phyloP scores from a whole-genome alignment of 2,329 filamentous ascomycete genomes.

The Verticillium nonalfalfae region DNA sequence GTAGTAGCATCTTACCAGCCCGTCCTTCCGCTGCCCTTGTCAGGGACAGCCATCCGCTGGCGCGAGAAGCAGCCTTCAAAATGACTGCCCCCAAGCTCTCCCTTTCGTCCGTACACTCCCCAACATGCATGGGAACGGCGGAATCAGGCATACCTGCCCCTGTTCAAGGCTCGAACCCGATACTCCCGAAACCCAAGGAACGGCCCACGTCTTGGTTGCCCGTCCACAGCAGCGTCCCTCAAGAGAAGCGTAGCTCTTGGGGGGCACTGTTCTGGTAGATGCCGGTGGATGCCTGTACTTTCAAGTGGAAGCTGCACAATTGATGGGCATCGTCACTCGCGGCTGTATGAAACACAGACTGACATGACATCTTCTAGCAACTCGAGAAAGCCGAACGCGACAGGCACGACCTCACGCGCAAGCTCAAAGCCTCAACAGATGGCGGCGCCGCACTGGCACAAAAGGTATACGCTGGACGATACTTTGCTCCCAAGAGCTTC shows the following conservation, averaged over 20 bases:
- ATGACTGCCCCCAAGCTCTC: not conserved
- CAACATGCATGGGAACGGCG: not conserved
- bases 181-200: not conserved
- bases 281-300: not conserved
- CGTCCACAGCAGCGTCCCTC: not conserved
- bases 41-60: conserved; percentile 2
- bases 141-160: not conserved
- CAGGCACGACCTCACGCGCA: conserved; percentile 47
- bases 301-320: not conserved
- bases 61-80: not conserved
- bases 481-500: too few relatives aligned
- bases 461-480: conserved; percentile 34
- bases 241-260: not conserved
- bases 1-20: not conserved
- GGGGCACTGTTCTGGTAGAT: not conserved
- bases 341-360: conserved; percentile 11
- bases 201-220: not conserved
- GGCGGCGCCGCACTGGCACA: conserved; percentile 42
- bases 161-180: not conserved
- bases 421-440: conserved; percentile 45
- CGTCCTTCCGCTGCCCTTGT: conserved; percentile 3
- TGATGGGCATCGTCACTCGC: too few relatives aligned
- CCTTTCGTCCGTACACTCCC: not conserved
- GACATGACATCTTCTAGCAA: conserved; percentile 36
- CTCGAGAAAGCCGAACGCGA: conserved; percentile 52